Evolutionary conservation across 805 yeast genomes (phyloP), one percentile per base, ranked within the genome.

Genomic region (Vanderwaltozyma tropicalis): DNA sequence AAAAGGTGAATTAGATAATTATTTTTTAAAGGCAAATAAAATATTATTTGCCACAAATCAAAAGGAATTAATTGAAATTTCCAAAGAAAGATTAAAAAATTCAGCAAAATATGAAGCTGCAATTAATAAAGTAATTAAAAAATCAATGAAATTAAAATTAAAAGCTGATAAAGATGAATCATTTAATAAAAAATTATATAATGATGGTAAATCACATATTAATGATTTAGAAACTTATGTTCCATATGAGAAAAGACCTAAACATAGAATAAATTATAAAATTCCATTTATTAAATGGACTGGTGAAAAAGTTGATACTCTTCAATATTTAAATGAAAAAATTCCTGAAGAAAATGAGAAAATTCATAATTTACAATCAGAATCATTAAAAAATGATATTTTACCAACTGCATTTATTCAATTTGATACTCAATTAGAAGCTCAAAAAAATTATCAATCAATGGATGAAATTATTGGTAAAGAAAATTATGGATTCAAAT

Each of bases 391-490:
- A 7, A 68, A 68, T 43, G 66, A 73, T 3, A 71, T 71, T 50
- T 57, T 71, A 30, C 78, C 81, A 4, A 74, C 95, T 28, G 89
- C 79, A 5, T 85, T 87, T 51, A 59, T 87, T 40, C 86, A 84
- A 53, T 89, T 92, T 60, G 72, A 81, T 35, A 69, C 83, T 42
- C 96, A 87, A 61, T 71, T 81, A 42, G 94, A 88, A 56, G 80
- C 92, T 39, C 96, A 88, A 62, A 71, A 77, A 48, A 95, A 95
- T 34, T 82, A 70, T 61, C 97, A 89, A 64, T 78, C 85, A n/a
- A 62, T 80, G 45, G 79, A 80, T 26, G 72, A 70, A 46, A 52
- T 68, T 53, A 71, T 63, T 21, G 51, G 64, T 67, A 43, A 69
- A 61, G 51, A 55, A 46, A 45, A 72, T 55, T 54, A 48, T 38